Percentiles rank a stretch among this genome's conserved stretches.
phyloP scores from a whole-genome alignment of 2,329 filamentous ascomycete species.

The Hypomyces rosellus region DNA sequence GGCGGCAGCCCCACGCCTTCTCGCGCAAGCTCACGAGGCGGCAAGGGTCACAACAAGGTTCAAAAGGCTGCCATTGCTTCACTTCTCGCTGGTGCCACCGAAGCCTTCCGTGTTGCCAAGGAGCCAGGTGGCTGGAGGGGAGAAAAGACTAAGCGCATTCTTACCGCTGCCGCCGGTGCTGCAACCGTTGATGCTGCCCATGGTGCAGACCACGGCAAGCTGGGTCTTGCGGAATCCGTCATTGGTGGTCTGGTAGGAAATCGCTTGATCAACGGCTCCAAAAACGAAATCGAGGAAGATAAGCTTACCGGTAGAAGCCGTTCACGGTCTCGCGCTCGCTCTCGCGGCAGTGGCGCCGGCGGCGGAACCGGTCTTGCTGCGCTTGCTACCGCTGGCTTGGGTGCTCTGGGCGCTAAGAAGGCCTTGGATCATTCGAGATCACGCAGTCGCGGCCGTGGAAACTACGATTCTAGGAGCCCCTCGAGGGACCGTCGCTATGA shows the following conservation, averaged over 20 bases:
- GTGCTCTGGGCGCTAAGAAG: conserved; percentile 57
- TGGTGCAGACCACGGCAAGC: conserved; percentile 69
- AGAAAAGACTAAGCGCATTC: conserved; percentile 83
- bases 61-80: conserved; percentile 89
- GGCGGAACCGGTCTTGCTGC: conserved; percentile 52
- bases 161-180: conserved; percentile 80
- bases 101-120: conserved; percentile 86
- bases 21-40: conserved; percentile 33
- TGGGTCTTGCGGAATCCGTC: conserved; percentile 78
- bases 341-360: conserved; percentile 38
- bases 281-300: conserved; percentile 59
- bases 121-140: conserved; percentile 86
- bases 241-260: conserved; percentile 84
- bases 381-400: conserved; percentile 55
- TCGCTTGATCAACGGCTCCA: conserved; percentile 75
- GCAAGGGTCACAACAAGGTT: conserved; percentile 49
- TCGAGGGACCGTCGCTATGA: conserved; percentile 40
- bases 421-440: conserved; percentile 47
- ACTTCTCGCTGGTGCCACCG: conserved; percentile 80
- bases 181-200: conserved; percentile 78
- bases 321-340: conserved; percentile 61
- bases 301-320: conserved; percentile 56
- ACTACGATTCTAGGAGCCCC: conserved; percentile 35
- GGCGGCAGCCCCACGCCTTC: conserved; percentile 42
- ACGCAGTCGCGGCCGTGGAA: conserved; percentile 39